phyloP scores from a whole-genome alignment of 2,329 filamentous ascomycete genomes.

The Sporothrix globosa region DNA sequence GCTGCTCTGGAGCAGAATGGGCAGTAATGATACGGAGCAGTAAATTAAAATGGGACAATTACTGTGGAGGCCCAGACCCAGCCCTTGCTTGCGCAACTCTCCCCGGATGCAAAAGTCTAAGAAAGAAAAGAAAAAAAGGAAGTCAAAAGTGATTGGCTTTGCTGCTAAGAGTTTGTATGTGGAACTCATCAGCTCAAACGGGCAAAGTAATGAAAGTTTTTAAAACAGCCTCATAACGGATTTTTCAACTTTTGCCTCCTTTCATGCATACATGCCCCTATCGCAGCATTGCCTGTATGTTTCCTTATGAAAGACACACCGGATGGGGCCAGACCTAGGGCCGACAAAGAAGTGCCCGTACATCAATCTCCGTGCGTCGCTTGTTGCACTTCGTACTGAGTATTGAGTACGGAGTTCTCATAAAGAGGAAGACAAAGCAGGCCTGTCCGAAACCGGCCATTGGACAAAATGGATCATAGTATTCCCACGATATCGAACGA shows the following conservation, averaged over 20 bases:
- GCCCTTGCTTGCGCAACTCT: too few species aligned
- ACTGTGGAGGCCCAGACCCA: too few species aligned
- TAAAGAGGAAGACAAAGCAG: too few species aligned
- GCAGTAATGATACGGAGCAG: too few species aligned
- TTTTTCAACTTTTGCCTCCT: conserved; percentile 16
- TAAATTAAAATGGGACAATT: background rate
- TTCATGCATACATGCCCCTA: conserved; percentile 13
- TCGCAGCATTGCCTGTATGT: conserved; percentile 5
- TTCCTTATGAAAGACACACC: background rate
- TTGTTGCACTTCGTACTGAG: too few species aligned
- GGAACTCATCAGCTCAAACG: background rate
- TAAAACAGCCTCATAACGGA: background rate
- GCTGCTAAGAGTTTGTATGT: background rate
- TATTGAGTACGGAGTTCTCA: background rate
- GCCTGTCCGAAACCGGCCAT: background rate
- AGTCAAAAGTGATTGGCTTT: background rate
- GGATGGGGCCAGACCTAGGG: background rate
- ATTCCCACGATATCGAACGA: background rate
- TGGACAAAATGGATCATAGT: background rate
- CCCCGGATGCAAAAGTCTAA: too few species aligned
- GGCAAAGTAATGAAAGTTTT: background rate
- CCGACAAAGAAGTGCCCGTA: background rate
- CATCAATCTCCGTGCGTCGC: too few species aligned
- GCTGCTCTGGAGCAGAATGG: too few species aligned
- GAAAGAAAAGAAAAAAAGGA: too few species aligned